Conservation (phyloP, 257 asterid species). For the Primulina eburnea region DNA sequence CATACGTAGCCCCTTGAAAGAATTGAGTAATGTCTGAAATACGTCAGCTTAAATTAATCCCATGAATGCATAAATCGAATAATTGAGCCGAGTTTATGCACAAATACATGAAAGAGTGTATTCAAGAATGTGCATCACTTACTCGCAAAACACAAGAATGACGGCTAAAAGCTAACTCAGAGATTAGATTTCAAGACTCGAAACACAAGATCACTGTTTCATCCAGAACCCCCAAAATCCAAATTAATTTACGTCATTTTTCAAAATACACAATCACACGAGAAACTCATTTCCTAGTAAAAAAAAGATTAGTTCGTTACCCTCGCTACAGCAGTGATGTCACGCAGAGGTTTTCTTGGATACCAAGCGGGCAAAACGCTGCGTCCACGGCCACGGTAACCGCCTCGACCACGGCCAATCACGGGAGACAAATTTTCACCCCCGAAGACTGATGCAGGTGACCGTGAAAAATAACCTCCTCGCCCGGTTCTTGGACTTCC, state of each 20-base stretch:
- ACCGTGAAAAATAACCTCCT: constrained; percentile 24
- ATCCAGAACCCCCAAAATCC: not conserved
- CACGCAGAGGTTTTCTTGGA: constrained; percentile 63
- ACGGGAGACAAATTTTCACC: constrained; percentile 45
- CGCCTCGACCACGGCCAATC: constrained; percentile 40
- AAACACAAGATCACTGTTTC: not conserved
- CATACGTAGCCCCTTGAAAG: not conserved
- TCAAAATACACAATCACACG: constrained; percentile 10
- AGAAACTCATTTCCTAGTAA: not conserved
- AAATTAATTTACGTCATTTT: not conserved
- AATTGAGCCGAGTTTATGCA: not conserved
- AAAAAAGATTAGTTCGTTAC: constrained; percentile 30
- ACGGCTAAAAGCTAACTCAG: too few relatives aligned
- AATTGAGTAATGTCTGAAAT: not conserved
- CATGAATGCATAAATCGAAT: not conserved
- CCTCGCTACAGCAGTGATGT: constrained; percentile 56
- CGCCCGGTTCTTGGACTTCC: constrained; percentile 42
- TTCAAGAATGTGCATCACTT: not conserved
- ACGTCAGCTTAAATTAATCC: not conserved
- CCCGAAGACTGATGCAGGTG: constrained; percentile 36
- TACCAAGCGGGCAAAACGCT: constrained; percentile 63
- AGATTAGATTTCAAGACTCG: not conserved
- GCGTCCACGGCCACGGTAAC: constrained; percentile 35
- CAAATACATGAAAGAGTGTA: not conserved
- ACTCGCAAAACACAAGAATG: not conserved